Evolutionary conservation across 2,329 filamentous ascomycete genomes (phyloP).

Genomic region (Thermoascus crustaceus): DNA sequence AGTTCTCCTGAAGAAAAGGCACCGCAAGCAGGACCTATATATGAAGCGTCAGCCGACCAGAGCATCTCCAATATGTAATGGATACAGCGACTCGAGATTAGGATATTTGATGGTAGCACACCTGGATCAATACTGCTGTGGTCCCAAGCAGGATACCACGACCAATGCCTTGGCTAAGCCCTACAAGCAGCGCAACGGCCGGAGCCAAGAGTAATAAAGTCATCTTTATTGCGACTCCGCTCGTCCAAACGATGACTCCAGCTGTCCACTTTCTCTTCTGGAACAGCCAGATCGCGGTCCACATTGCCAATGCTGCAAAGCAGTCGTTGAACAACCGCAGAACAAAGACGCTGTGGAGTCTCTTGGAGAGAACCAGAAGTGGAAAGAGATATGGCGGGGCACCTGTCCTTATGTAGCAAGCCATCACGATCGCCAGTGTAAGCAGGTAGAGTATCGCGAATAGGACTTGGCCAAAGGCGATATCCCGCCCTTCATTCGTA

Average conservation of each 20-base stretch:
- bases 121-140: slow-evolving; percentile 70
- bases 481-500: slow-evolving; percentile 67
- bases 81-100: neutral
- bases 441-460: slow-evolving; percentile 74
- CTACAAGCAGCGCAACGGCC: slow-evolving; percentile 66
- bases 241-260: slow-evolving; percentile 64
- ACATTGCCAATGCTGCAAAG: slow-evolving; percentile 76
- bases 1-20: slow-evolving; percentile 60
- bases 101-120: slow-evolving; percentile 26
- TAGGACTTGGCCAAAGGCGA: slow-evolving; percentile 70
- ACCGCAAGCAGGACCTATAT: slow-evolving; percentile 45
- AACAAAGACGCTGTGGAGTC: slow-evolving; percentile 87
- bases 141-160: slow-evolving; percentile 59
- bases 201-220: slow-evolving; percentile 74
- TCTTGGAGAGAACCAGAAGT: slow-evolving; percentile 78
- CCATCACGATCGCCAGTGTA: slow-evolving; percentile 68
- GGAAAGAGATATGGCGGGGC: slow-evolving; percentile 78
- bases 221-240: slow-evolving; percentile 92
- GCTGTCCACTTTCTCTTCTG: slow-evolving; percentile 67
- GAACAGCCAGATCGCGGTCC: slow-evolving; percentile 68
- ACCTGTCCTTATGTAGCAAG: slow-evolving; percentile 55
- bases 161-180: slow-evolving; percentile 62
- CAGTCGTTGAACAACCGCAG: slow-evolving; percentile 94
- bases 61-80: neutral
- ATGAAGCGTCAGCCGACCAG: slow-evolving; percentile 9